Conservation (phyloP, 129 eudicot genomes). For the Apium graveolens region DNA sequence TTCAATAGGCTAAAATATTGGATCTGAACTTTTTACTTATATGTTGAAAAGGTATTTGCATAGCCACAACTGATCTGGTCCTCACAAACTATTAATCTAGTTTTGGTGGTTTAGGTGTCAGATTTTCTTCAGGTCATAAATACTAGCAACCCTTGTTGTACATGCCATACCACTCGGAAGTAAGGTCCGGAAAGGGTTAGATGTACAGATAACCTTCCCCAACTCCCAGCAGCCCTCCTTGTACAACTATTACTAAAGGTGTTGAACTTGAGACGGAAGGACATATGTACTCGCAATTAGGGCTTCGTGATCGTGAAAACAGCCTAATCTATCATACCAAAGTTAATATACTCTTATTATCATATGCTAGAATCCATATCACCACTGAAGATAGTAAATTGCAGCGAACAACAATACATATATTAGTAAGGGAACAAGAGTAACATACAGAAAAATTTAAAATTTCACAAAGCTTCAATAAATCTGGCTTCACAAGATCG, state of each 20-base stretch:
- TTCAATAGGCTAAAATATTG: background rate
- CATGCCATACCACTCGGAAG: background rate
- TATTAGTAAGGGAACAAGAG: background rate
- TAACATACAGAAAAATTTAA: slow-evolving; percentile 53
- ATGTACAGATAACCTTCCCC: background rate
- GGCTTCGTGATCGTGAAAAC: background rate
- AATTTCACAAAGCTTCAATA: slow-evolving; percentile 45
- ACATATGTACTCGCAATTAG: background rate
- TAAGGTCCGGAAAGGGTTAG: background rate
- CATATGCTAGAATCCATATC: background rate
- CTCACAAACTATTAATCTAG: background rate
- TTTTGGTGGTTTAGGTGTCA: background rate
- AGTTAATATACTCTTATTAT: background rate
- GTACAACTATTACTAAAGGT: background rate
- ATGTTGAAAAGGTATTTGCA: background rate
- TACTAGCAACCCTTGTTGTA: background rate
- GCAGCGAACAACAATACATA: background rate
- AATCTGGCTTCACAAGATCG: slow-evolving; percentile 31
- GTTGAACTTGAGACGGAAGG: no score
- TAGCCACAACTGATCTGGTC: background rate
- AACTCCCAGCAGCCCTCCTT: background rate
- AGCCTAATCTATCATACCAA: background rate
- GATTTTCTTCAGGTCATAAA: background rate
- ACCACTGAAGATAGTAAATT: background rate
- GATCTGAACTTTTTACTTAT: background rate